These are phyloP conservation scores for Linum lewisii DNA, from an alignment of 345 rosid genomes.

Conservation along the genomic window DNA sequence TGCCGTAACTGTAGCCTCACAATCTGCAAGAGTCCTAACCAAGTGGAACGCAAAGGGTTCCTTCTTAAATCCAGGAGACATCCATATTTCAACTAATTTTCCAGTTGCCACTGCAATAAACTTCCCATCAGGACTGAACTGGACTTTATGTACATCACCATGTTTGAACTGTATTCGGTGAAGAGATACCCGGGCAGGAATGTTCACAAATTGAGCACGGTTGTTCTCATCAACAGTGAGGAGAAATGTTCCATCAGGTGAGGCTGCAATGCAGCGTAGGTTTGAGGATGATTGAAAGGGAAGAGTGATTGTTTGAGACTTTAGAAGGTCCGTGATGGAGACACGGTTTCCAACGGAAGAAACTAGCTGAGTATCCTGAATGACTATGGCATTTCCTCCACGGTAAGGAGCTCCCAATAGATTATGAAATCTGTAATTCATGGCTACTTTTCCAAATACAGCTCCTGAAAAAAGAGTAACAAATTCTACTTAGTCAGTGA, in stretches of 20 bases:
- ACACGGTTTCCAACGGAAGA: conserved; percentile 89
- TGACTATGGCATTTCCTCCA: conserved; percentile 67
- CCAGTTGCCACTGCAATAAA: conserved; percentile 68
- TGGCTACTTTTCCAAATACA: conserved; percentile 9
- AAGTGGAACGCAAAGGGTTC: conserved; percentile 64
- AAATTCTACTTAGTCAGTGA: not conserved
- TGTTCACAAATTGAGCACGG: conserved; percentile 74
- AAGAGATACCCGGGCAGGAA: conserved; percentile 61
- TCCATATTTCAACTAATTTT: conserved; percentile 84
- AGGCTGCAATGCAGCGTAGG: conserved; percentile 64
- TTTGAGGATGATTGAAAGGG: conserved; percentile 57
- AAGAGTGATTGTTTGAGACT: conserved; percentile 61
- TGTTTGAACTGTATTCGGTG: conserved; percentile 62
- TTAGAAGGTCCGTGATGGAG: conserved; percentile 75
- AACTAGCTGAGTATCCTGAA: conserved; percentile 53
- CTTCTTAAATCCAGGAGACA: conserved; percentile 68
- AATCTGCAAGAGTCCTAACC: conserved; percentile 72
- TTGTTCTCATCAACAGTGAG: conserved; percentile 67
- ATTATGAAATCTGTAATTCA: conserved; percentile 84
- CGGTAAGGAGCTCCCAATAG: conserved; percentile 85
- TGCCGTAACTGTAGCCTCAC: conserved; percentile 50
- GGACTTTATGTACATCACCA: conserved; percentile 38
- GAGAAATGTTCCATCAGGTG: conserved; percentile 69
- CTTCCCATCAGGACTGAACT: conserved; percentile 73
- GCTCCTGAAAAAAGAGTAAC: not conserved